These are phyloP conservation scores for Fusarium sublunatum DNA, from an alignment of 2,329 filamentous ascomycete species.

Conservation along the genomic window DNA sequence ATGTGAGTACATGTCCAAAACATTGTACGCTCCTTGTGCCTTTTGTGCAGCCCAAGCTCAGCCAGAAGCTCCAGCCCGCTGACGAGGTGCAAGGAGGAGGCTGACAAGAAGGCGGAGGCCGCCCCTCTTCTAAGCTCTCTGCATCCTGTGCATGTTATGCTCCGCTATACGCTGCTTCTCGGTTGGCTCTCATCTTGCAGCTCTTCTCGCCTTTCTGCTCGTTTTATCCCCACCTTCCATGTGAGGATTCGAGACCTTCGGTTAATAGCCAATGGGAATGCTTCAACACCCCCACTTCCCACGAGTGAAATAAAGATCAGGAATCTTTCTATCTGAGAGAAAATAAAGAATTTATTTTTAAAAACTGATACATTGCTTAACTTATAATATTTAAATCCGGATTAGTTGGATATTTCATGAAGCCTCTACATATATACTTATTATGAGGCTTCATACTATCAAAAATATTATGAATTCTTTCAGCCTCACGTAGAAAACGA, in stretches of 20 bases:
- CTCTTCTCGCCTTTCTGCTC: conserved; percentile 29
- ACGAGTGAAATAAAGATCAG: neutral
- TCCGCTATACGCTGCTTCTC: conserved; percentile 12
- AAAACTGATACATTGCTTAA: too few relatives aligned
- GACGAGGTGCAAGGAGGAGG: conserved; percentile 31
- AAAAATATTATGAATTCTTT: too few relatives aligned
- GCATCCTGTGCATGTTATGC: neutral
- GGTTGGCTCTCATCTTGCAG: conserved; percentile 24
- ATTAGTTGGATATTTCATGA: too few relatives aligned
- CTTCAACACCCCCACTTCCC: conserved; percentile 25
- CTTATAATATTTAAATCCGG: too few relatives aligned
- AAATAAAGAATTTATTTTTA: too few relatives aligned
- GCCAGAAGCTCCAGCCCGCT: conserved; percentile 15
- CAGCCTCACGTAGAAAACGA: too few relatives aligned
- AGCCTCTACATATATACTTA: too few relatives aligned
- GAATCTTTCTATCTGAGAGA: neutral
- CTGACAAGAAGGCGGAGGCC: conserved; percentile 44
- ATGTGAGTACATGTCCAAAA: conserved; percentile 33
- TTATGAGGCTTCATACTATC: too few relatives aligned
- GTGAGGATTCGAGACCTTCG: conserved; percentile 28
- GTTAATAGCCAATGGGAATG: conserved; percentile 46
- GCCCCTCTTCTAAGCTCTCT: conserved; percentile 33
- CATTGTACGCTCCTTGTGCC: conserved; percentile 23
- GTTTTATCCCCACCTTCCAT: conserved; percentile 24
- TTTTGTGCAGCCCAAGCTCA: conserved; percentile 25